Evolutionary conservation across 192 early-diverging fungal genomes (phyloP), one percentile per base, ranked within the genome.

Genomic region (Dissophora globulifera): DNA sequence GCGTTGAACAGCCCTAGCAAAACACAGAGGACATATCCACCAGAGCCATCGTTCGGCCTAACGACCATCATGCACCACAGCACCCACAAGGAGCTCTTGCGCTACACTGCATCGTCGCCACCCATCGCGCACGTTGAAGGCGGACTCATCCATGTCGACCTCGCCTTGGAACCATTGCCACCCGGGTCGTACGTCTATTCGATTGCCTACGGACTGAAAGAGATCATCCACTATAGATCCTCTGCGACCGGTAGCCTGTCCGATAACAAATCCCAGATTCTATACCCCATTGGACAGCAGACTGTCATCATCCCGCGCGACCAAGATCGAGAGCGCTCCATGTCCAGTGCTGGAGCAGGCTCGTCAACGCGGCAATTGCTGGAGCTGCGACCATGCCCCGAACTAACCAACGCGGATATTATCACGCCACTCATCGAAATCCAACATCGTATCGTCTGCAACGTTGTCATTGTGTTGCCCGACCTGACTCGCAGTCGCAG

Each of bases 241-340:
- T 76, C 72, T n/a, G 72, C 72, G 3, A 76, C 58, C 13, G 72
- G 72, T 6, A 76, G 67, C 56, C 10, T 49, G 22, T 51, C 72
- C 27, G 72, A 67, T 48, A 76, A 76, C 72, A 76, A 76, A 52
- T 61, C 72, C 47, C 63, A 76, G 64, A 67, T 66, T 62, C 25
- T 76, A 67, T 76, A 76, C 63, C 72, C 72, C 30, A 61, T 67
- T 56, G 72, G 72, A 50, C 72, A 76, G 52, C 72, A 76, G 31
- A 76, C 63, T 7, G 72, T 76, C 29, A 67, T 76, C 35, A 67
- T 76, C 20, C 72, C 72, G 2, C 62, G 72, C 3, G 72, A 76
- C 19, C 50, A 45, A 46, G 58, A 67, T 17, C 35, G 72, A 22
- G 72, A 76, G 27, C 38, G 63, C 35, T 51, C 72, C 35, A 76